phyloP scores from a whole-genome alignment of 192 early-diverging fungal genomes.

The Coemansia sp. region DNA sequence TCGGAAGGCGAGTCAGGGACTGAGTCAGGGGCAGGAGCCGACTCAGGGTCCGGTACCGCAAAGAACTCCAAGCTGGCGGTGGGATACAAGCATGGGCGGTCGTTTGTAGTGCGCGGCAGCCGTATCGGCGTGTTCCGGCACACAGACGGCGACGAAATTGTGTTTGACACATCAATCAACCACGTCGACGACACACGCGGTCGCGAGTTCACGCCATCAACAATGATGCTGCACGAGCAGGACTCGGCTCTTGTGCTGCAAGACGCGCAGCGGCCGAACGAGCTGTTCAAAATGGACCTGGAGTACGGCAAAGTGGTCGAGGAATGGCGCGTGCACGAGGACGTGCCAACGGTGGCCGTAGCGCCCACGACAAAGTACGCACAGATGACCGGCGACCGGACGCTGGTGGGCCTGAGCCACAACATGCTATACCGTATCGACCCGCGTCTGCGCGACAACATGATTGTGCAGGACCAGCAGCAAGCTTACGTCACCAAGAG shows the following conservation, averaged over 20 bases:
- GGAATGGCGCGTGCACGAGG: slow-evolving; percentile 84
- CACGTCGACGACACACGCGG: slow-evolving; percentile 64
- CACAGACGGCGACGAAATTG: slow-evolving; percentile 63
- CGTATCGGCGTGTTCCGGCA: slow-evolving; percentile 88
- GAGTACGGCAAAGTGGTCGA: slow-evolving; percentile 90
- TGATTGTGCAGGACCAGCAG: slow-evolving; percentile 68
- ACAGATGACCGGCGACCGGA: slow-evolving; percentile 70
- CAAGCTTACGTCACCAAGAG: slow-evolving; percentile 71
- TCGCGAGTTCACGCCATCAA: slow-evolving; percentile 65
- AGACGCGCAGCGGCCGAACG: slow-evolving; percentile 66
- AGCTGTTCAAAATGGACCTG: slow-evolving; percentile 87
- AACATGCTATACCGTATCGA: slow-evolving; percentile 87
- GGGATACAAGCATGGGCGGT: slow-evolving; percentile 81
- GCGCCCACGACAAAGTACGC: slow-evolving; percentile 76
- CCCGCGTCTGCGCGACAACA: slow-evolving; percentile 69
- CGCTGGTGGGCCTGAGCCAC: slow-evolving; percentile 78
- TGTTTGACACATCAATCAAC: slow-evolving; percentile 80
- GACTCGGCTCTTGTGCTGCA: slow-evolving; percentile 79
- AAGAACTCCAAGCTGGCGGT: slow-evolving; percentile 78
- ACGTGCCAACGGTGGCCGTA: slow-evolving; percentile 66
- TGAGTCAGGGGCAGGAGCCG: slow-evolving; percentile 24
- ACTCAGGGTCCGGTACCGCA: slow-evolving; percentile 9
- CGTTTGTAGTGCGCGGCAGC: slow-evolving; percentile 87
- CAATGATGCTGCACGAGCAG: slow-evolving; percentile 84
- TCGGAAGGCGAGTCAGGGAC: slow-evolving; percentile 33